phyloP scores from a whole-genome alignment of 176 grass and related monocot species.

The sorghum (Sorghum bicolor) region DNA sequence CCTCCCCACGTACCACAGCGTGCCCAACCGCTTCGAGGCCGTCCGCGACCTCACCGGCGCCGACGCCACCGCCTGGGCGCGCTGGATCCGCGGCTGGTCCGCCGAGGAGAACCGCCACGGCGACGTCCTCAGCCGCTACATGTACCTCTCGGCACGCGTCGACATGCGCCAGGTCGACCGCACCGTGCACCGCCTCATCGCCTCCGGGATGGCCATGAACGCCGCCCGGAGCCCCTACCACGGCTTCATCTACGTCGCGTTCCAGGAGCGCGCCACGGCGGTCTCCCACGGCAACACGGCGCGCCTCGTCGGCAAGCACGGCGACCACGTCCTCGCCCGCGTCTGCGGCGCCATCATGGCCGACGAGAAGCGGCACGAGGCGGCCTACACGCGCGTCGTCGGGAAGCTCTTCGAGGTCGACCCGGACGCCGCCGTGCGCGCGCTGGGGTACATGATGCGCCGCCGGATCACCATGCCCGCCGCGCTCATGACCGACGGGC shows the following conservation, averaged over 20 bases:
- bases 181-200: conserved; percentile 71
- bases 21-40: conserved; percentile 64
- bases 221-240: conserved; percentile 47
- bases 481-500: conserved; percentile 71
- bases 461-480: conserved; percentile 76
- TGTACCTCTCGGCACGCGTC: conserved; percentile 77
- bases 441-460: conserved; percentile 80
- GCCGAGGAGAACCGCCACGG: conserved; percentile 94
- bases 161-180: conserved; percentile 75
- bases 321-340: conserved; percentile 54
- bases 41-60: conserved; percentile 68
- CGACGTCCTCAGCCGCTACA: conserved; percentile 65
- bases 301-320: conserved; percentile 35
- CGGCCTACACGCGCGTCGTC: conserved; percentile 56
- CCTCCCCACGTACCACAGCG: conserved; percentile 81
- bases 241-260: conserved; percentile 76
- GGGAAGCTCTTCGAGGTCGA: conserved; percentile 61
- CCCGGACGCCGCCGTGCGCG: conserved; percentile 55
- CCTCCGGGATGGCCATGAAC: conserved; percentile 51
- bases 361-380: conserved; percentile 92
- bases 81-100: conserved; percentile 81
- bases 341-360: conserved; percentile 62
- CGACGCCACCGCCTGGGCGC: conserved; percentile 63
- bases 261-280: conserved; percentile 85
- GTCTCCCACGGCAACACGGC: conserved; percentile 88